Evolutionary conservation across 1,139 yeast genomes (phyloP), one percentile per base, ranked within the genome.

Genomic region (Diutina scorzettiae): DNA sequence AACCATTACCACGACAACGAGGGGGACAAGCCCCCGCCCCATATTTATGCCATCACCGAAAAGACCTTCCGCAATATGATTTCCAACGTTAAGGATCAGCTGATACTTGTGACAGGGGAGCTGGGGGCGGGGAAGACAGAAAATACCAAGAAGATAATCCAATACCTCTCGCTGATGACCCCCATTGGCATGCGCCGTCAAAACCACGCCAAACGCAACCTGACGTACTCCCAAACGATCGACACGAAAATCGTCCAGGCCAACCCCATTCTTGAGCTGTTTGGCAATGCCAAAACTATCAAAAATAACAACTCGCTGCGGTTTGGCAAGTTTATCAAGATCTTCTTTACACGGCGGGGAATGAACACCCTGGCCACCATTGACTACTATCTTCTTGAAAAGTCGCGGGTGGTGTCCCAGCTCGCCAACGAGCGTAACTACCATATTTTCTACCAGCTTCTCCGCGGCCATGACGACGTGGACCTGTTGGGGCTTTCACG

Each of bases 71-170:
- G 86, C 46, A 84, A 81, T 53, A 68, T 91, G 59, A 65, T 86
- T 18, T 69, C 73, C 25, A 80, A 82, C 51, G 71, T 66, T 42
- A 80, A 78, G 53, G 83, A 89, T 59, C 98, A 93, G 61, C 80
- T 94, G 14, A 86, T 93, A 43, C 66, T 93, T 43, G 97, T 93
- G 11, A 93, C 98, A 1, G 99, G 99, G 47, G 99, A 93, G 58
- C 83, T 95, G 24, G 99, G 98, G 47, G 98, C 98, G 0, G 98
- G 98, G 45, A 91, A 91, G 58, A 91, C 98, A 0, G 98, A 91
- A 62, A 91, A 86, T 52, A 91, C 98, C n/a, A 91, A 91, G 59
- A 86, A 84, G 54, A 89, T 91, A 46, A 83, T 93, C 49, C 97
- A 89, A 58, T 91, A 87, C 59, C 69, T 93, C 44, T 86, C 96